phyloP scores from a whole-genome alignment of 306 rosid species.

The Aeschynomene evenia region DNA sequence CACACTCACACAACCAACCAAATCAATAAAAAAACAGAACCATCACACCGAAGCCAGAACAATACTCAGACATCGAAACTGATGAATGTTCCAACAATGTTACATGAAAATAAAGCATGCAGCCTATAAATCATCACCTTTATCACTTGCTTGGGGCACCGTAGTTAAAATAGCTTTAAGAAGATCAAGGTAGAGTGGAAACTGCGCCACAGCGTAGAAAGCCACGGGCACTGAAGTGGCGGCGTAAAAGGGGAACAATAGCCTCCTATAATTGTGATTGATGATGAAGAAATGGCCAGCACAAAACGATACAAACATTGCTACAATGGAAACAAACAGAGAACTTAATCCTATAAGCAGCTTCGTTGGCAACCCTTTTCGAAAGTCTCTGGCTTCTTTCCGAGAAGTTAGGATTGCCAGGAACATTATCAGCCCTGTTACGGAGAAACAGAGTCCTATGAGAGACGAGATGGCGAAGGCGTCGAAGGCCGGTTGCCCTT shows the following conservation, averaged over 20 bases:
- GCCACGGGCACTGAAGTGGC: constrained; percentile 43
- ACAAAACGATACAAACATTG: constrained; percentile 53
- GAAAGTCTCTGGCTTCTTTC: constrained; percentile 52
- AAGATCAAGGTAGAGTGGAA: constrained; percentile 51
- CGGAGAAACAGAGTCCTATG: constrained; percentile 54
- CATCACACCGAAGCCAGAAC: too few relatives aligned
- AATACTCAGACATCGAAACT: too few relatives aligned
- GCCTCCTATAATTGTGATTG: constrained; percentile 21
- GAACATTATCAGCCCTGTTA: constrained; percentile 60
- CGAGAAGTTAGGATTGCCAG: constrained; percentile 60
- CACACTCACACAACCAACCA: too few relatives aligned
- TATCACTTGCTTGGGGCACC: too few relatives aligned
- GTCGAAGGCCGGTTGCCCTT: constrained; percentile 36
- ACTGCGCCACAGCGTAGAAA: constrained; percentile 46
- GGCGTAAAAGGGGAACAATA: constrained; percentile 32
- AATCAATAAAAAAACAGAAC: too few relatives aligned
- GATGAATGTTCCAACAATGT: too few relatives aligned
- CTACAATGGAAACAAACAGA: constrained; percentile 48
- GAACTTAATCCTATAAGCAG: constrained; percentile 52
- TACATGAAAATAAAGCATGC: too few relatives aligned
- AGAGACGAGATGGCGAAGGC: constrained; percentile 48
- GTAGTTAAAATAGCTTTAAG: constrained; percentile 17
- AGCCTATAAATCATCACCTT: too few relatives aligned
- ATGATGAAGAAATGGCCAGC: constrained; percentile 51
- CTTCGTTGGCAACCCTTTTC: constrained; percentile 39